Evolutionary conservation across 768 basidiomycete genomes (phyloP).

Genomic region (Phylloporus sp.): DNA sequence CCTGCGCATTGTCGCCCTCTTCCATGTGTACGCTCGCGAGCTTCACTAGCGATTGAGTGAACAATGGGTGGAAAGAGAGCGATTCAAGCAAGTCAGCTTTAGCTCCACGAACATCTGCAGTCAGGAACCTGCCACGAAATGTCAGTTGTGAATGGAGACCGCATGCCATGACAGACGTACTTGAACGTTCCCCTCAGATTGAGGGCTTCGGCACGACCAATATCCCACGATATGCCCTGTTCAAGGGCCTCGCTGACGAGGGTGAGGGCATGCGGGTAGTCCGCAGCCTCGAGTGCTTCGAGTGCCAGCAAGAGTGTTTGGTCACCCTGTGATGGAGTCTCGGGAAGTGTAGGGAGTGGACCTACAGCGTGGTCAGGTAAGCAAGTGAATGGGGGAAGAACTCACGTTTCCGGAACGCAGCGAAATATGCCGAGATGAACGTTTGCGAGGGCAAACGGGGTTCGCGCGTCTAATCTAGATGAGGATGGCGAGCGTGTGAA

Average conservation of each 20-base stretch:
- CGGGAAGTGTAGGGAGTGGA: conserved; percentile 66
- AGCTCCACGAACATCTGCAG: conserved; percentile 75
- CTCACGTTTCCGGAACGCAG: conserved; percentile 89
- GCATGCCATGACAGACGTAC: conserved; percentile 39
- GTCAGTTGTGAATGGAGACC: neutral
- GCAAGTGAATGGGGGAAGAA: neutral
- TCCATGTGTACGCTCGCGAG: conserved; percentile 98
- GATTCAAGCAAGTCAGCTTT: conserved; percentile 79
- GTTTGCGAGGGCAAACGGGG: conserved; percentile 82
- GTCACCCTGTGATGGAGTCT: conserved; percentile 73
- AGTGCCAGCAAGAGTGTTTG: conserved; percentile 74
- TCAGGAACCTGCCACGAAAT: conserved; percentile 68
- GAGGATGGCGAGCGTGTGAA: neutral
- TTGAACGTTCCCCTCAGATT: conserved; percentile 97
- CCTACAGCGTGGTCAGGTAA: conserved; percentile 36
- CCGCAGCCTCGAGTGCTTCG: conserved; percentile 76
- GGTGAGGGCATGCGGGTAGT: conserved; percentile 77
- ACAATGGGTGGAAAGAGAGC: conserved; percentile 56
- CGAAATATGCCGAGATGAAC: conserved; percentile 93
- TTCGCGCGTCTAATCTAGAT: conserved; percentile 49
- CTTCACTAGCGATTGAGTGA: conserved; percentile 92
- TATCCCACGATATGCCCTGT: conserved; percentile 76
- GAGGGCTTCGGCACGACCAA: conserved; percentile 77
- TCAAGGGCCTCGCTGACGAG: conserved; percentile 81
- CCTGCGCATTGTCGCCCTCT: conserved; percentile 70